Percentiles rank a stretch among this genome's conserved stretches.
Conservation (phyloP, 2,329 filamentous ascomycete species). For the Blumeria hordei region DNA sequence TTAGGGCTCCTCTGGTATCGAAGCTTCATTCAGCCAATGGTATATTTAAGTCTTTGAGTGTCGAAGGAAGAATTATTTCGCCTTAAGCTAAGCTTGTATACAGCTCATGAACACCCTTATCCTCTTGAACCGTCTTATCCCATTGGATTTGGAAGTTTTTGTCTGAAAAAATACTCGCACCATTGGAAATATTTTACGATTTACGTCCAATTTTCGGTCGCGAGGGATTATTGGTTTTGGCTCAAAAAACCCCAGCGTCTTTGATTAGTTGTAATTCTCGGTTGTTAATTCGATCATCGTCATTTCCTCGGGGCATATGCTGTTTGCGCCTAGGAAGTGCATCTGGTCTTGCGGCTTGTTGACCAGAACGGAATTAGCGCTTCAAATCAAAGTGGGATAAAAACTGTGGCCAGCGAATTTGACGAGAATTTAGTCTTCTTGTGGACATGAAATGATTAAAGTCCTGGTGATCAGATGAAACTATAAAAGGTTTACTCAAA, state of each 20-base stretch:
- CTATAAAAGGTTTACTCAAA: background rate
- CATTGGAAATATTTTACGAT: background rate
- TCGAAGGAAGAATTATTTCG: background rate
- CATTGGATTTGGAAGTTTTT: background rate
- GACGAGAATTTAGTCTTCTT: background rate
- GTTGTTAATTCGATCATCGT: background rate
- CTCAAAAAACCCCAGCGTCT: background rate
- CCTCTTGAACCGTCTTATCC: background rate
- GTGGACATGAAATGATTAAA: background rate
- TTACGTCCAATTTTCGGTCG: too few species aligned
- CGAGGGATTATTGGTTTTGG: too few species aligned
- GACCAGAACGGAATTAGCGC: background rate
- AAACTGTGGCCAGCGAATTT: background rate
- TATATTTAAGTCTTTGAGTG: background rate
- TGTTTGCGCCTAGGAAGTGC: background rate
- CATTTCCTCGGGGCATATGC: background rate
- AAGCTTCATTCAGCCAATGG: background rate
- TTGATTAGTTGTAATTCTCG: background rate
- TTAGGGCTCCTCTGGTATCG: background rate
- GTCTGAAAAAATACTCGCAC: background rate
- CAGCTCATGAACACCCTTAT: background rate
- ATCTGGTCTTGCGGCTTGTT: background rate
- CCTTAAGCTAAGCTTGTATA: background rate
- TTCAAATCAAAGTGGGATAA: background rate
- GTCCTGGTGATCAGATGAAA: background rate